Base-by-base conservation (phyloP, 2,329 filamentous ascomycete species). In the Ceratocystis diversiconidia region DNA sequence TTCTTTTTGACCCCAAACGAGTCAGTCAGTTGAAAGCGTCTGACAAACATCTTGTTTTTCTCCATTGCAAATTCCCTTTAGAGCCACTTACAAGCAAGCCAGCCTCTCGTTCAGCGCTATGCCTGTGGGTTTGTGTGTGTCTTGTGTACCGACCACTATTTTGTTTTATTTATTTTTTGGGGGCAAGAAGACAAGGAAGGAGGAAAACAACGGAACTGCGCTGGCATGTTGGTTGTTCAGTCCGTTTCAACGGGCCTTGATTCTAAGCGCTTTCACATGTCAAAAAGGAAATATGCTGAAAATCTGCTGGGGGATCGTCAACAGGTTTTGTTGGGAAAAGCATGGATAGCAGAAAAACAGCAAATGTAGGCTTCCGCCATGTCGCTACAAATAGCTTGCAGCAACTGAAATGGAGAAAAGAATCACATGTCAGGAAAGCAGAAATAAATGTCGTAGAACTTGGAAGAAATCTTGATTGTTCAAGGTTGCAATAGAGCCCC, bases 251-350 rank as follows among this genome's bases (percentile, higher is more conserved):
- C 48, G n/a, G n/a, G 48, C n/a, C n/a, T 19, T n/a, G 7, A 52
- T 52, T 25, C 48, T 8, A 10, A 17, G 6, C 48, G 3, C 52
- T 15, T 30, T 57, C 52, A 57, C 52, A 57, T 57, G 52, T 30
- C 52, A 57, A 32, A 57, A 57, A 15, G 4, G 25, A 57, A 15
- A 57, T 2, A 10, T 28, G 52, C 22, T 57, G 52, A 17, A 36
- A 57, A 28, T 57, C 25, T 57, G 52, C 52, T 57, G 52, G 52
- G 46, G 25, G 52, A 57, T 57, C 25, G 52, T 57, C 52, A 32
- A 57, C 52, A 50, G 19, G 30, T 25, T 57, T 57, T 57, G 52
- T 57, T 57, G 52, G 52, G 52, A 57, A 57, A 57, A 6, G 7
- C 52, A 57, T 30, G 52, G 52, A 57, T 57, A 17, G 1, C 12